These are phyloP conservation scores for Sicyos baderoa DNA, from an alignment of 306 rosid genomes.

Conservation along the genomic window DNA sequence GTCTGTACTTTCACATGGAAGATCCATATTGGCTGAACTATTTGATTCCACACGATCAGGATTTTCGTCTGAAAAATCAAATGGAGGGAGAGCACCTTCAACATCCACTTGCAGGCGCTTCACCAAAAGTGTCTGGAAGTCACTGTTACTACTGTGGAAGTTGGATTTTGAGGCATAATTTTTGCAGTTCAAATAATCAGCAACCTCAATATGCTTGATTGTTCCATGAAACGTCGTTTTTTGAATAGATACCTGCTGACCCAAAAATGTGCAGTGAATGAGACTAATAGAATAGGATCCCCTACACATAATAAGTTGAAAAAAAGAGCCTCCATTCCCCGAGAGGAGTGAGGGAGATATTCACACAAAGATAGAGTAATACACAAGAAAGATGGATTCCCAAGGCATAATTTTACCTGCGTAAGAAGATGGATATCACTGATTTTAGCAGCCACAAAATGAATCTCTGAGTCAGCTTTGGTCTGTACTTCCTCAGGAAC, in stretches of 20 bases:
- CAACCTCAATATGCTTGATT: conserved; percentile 48
- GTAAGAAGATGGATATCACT: conserved; percentile 40
- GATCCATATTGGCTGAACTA: conserved; percentile 34
- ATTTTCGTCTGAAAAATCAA: conserved; percentile 34
- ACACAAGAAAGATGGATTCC: conserved; percentile 15
- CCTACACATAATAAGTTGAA: neutral
- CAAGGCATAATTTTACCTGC: conserved; percentile 49
- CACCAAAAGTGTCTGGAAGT: conserved; percentile 35
- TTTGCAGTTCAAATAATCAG: conserved; percentile 41
- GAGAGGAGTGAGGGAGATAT: neutral
- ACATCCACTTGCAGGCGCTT: conserved; percentile 56
- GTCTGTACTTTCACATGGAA: conserved; percentile 41
- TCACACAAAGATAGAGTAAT: conserved; percentile 15
- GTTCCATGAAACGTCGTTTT: conserved; percentile 50
- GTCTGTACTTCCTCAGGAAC: conserved; percentile 26
- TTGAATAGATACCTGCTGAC: conserved; percentile 57
- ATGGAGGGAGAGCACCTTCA: conserved; percentile 53
- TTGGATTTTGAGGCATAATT: conserved; percentile 26
- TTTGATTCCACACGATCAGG: conserved; percentile 31
- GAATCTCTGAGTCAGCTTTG: conserved; percentile 31
- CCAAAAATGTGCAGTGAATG: conserved; percentile 32
- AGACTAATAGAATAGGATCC: neutral
- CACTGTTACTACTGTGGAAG: conserved; percentile 22
- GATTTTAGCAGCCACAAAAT: conserved; percentile 59
- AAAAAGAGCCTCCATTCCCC: neutral